A percentile compares a stretch with the other conserved stretches of the same genome.
These are phyloP conservation scores for Annulohypoxylon nitens DNA, from an alignment of 495 filamentous ascomycete genomes.

Conservation along the genomic window DNA sequence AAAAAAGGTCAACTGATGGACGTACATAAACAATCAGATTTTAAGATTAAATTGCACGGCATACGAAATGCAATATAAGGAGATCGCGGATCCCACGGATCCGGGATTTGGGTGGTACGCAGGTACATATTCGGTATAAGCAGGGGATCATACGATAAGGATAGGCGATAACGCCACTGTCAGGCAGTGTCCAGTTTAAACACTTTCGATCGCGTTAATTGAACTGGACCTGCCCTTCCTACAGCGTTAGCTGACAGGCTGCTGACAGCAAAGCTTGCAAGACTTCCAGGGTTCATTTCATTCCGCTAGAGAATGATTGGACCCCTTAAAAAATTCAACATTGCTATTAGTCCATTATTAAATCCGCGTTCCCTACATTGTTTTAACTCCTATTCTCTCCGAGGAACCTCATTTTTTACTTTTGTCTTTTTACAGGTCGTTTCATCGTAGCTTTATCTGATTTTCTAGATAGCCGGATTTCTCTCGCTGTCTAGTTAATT, in stretches of 20 bases:
- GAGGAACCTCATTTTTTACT: constrained; percentile 25
- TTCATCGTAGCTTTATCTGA: constrained; percentile 11
- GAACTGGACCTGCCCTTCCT: neutral
- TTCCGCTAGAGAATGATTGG: constrained; percentile 34
- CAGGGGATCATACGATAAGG: constrained; percentile 52
- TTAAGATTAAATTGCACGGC: constrained; percentile 14
- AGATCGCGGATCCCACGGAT: constrained; percentile 31
- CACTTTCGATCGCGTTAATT: constrained; percentile 18
- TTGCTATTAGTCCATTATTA: constrained; percentile 40
- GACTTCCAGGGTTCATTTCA: constrained; percentile 35
- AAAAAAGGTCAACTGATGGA: constrained; percentile 3
- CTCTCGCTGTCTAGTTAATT: constrained; percentile 15
- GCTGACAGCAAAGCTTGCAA: neutral
- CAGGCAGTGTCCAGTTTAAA: constrained; percentile 33
- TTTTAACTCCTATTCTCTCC: constrained; percentile 29
- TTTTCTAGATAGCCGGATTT: constrained; percentile 7
- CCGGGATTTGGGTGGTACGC: neutral
- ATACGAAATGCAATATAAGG: constrained; percentile 23
- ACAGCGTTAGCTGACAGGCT: constrained; percentile 12
- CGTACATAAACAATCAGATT: constrained; percentile 14
- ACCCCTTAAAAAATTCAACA: constrained; percentile 37
- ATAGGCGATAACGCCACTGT: constrained; percentile 51
- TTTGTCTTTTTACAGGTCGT: constrained; percentile 20
- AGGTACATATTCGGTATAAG: neutral
- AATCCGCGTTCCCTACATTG: constrained; percentile 35